phyloP scores from a whole-genome alignment of 2,329 filamentous ascomycete genomes.

The Annulohypoxylon truncatum region DNA sequence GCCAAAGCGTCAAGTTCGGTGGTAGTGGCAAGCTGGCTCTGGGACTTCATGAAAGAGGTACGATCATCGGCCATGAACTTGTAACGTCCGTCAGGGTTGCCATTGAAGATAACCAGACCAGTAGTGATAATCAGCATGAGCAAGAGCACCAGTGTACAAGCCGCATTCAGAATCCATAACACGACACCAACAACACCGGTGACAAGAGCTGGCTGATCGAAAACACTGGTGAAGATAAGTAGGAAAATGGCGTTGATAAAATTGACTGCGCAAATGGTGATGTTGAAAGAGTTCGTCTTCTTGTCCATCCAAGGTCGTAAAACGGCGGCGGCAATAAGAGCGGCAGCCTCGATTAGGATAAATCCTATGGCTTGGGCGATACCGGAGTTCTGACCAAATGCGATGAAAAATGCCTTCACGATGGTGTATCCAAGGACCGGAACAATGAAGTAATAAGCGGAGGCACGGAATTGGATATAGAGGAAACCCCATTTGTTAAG shows the following conservation, averaged over 20 bases:
- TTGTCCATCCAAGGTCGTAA: constrained; percentile 98
- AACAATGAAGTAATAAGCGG: constrained; percentile 94
- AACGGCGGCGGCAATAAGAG: constrained; percentile 81
- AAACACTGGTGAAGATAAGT: constrained; percentile 87
- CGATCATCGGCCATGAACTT: constrained; percentile 97
- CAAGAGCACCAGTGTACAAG: constrained; percentile 83
- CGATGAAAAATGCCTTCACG: constrained; percentile 91
- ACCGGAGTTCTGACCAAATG: constrained; percentile 77
- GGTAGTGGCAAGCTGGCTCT: constrained; percentile 78
- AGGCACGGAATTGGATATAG: constrained; percentile 95
- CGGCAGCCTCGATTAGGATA: constrained; percentile 82
- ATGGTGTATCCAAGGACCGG: constrained; percentile 81
- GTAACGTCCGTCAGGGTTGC: constrained; percentile 95
- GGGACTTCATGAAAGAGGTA: constrained; percentile 97
- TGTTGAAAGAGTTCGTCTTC: constrained; percentile 97
- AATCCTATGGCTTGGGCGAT: constrained; percentile 84
- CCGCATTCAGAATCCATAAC: constrained; percentile 88
- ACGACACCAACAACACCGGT: constrained; percentile 89
- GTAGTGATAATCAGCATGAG: constrained; percentile 84
- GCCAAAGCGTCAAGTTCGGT: constrained; percentile 92
- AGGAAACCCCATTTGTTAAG: constrained; percentile 98
- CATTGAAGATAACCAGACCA: constrained; percentile 80
- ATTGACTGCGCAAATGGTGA: constrained; percentile 88
- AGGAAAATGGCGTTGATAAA: constrained; percentile 92
- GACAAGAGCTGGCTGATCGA: constrained; percentile 84